Base-by-base conservation (phyloP, 1,284 basidiomycete species). In the Sphagnurus paluster region DNA sequence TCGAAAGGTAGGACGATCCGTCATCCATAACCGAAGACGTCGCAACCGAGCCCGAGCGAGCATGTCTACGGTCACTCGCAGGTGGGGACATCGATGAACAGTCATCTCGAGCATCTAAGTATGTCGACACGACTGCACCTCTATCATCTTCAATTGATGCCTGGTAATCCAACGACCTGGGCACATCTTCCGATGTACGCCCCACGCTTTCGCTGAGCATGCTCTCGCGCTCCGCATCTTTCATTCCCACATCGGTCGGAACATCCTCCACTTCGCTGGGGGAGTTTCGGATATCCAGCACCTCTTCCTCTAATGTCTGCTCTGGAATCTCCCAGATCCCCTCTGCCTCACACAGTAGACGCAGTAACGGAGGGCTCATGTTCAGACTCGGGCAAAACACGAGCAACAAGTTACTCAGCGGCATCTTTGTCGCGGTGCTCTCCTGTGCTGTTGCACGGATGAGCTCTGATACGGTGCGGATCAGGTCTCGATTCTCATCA, bases 371-470 rank as follows among this genome's bases (percentile, higher is more conserved):
- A n/a, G 89, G 87, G 45, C 75, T 87, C 78, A 93, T 85, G 58
- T 79, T 82, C 57, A 92, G 66, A 58, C 84, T 91, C 21, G 90
- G 90, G 55, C 84, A 90, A 61, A 93, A 84, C 42, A 92, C 81
- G 36, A 91, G 68, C 20, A 92, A 67, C 53, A 93, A 63, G 59
- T 93, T 93, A 60, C 83, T 85, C 54, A 93, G 61, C 1, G 88
- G 87, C 90, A 93, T 93, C 71, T 88, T 90, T 26, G 88, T 93
- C 59, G 80, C 78, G 53, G 74, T 76, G 54, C 73, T 75, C 46
- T 75, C 74, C 44, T 69, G 71, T 0, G 84, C 80, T 2, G 87
- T 90, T 30, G 75, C 79, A 42, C 75, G 79, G 56, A 91, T 86
- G 32, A 91, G 70, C 47, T 90, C 85, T 11, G 79, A 75, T 19